A percentile compares a stretch with the other conserved stretches of the same genome.
Conservation (phyloP, 306 rosid species). For the Herpetospermum pedunculosum region DNA sequence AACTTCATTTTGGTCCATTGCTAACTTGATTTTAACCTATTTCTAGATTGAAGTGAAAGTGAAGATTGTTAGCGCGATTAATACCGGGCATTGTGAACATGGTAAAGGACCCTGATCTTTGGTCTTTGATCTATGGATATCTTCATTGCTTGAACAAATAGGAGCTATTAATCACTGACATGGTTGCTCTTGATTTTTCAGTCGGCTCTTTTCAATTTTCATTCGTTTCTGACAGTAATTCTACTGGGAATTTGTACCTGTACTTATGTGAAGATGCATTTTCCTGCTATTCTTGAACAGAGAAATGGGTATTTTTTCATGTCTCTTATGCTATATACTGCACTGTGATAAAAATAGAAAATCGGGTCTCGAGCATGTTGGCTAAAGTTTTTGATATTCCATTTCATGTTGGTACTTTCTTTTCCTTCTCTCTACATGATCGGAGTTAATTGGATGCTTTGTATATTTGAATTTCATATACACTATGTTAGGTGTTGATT, state of each 20-base stretch:
- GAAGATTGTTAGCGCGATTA: background rate
- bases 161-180: background rate
- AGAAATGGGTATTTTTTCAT: slow-evolving; percentile 42
- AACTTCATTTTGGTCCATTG: background rate
- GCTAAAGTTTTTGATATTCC: background rate
- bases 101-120: background rate
- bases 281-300: slow-evolving; percentile 61
- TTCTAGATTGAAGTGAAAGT: slow-evolving; percentile 6
- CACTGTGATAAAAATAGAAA: background rate
- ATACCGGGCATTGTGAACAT: background rate
- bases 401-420: background rate
- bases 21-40: background rate
- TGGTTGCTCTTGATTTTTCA: slow-evolving; percentile 13
- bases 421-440: background rate
- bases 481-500: background rate
- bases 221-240: slow-evolving; percentile 74
- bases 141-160: background rate
- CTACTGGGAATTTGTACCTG: slow-evolving; percentile 65
- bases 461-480: background rate
- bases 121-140: background rate
- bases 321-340: background rate
- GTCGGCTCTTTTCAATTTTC: slow-evolving; percentile 83
- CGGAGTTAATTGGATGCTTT: background rate
- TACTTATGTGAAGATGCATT: slow-evolving; percentile 73
- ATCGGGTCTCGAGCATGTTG: background rate